These are phyloP conservation scores for Fusarium buxicola DNA, from an alignment of 2,329 filamentous ascomycete species.

Conservation along the genomic window DNA sequence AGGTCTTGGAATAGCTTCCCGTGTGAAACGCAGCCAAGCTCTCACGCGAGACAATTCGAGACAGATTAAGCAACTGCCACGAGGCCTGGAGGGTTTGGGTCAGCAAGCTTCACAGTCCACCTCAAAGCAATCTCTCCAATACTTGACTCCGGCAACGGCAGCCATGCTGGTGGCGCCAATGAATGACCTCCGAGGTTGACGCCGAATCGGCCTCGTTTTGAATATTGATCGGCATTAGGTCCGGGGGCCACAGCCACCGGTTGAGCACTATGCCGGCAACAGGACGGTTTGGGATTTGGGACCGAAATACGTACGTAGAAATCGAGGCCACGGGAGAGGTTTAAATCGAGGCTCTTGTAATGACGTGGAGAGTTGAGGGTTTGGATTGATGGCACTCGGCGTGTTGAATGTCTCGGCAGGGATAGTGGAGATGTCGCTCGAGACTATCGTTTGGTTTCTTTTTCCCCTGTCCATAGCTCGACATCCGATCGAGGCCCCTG, in stretches of 20 bases:
- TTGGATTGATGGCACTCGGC: slow-evolving; percentile 1
- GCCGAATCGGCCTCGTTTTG: slow-evolving; percentile 21
- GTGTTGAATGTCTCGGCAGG: background rate
- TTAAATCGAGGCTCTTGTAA: slow-evolving; percentile 4
- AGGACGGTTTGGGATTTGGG: slow-evolving; percentile 17
- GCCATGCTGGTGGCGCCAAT: slow-evolving; percentile 9
- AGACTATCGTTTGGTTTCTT: slow-evolving; percentile 5
- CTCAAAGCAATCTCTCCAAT: slow-evolving; percentile 7
- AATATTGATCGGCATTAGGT: slow-evolving; percentile 36
- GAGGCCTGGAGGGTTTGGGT: slow-evolving; percentile 15
- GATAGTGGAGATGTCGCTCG: slow-evolving; percentile 4
- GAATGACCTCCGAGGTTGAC: slow-evolving; percentile 11
- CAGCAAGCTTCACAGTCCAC: slow-evolving; percentile 8
- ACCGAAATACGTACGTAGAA: slow-evolving; percentile 27
- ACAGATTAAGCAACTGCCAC: slow-evolving; percentile 17
- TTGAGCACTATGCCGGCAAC: slow-evolving; percentile 14
- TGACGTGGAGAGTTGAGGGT: slow-evolving; percentile 21
- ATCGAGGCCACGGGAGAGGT: slow-evolving; percentile 5
- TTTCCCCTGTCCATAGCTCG: slow-evolving; percentile 16
- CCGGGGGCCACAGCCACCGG: slow-evolving; percentile 6
- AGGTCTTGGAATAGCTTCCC: slow-evolving; percentile 18
- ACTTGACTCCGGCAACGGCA: slow-evolving; percentile 1
- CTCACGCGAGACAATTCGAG: slow-evolving; percentile 28
- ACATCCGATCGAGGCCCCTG: slow-evolving; percentile 7
- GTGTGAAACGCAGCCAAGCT: slow-evolving; percentile 27